Percentiles rank a stretch among this genome's conserved stretches.
phyloP scores from a whole-genome alignment of 2,329 filamentous ascomycete genomes.

The Bipolaris bicolor region DNA sequence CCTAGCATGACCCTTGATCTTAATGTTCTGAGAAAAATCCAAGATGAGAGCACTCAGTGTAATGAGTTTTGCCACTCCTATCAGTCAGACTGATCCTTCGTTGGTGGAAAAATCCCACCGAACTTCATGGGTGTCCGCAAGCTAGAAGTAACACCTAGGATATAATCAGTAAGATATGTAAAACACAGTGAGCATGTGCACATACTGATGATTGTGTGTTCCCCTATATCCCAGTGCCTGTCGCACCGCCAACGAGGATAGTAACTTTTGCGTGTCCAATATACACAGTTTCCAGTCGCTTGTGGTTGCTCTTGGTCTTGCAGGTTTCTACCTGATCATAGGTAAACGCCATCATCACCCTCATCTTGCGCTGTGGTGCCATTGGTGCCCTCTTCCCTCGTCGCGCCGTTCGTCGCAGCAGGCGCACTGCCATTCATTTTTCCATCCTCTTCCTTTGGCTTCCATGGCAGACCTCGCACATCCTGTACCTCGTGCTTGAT shows the following conservation, averaged over 20 bases:
- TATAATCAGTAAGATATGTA: too few relatives aligned
- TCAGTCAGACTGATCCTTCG: too few relatives aligned
- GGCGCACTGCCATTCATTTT: background rate
- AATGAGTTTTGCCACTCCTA: too few relatives aligned
- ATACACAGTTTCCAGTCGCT: background rate
- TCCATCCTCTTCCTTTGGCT: slow-evolving; percentile 34
- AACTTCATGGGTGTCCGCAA: background rate
- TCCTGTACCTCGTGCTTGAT: slow-evolving; percentile 70
- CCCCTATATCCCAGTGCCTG: background rate
- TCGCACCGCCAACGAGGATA: background rate
- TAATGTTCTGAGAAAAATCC: too few relatives aligned
- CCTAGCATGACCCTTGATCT: too few relatives aligned
- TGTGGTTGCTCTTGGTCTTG: background rate
- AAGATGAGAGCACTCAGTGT: too few relatives aligned
- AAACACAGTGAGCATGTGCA: too few relatives aligned
- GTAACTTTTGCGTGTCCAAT: background rate
- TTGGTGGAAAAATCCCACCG: too few relatives aligned
- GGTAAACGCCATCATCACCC: slow-evolving; percentile 8
- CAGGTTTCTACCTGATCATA: background rate
- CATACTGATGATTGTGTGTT: background rate
- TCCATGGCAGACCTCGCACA: slow-evolving; percentile 61
- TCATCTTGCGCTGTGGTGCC: background rate
- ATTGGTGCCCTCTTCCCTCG: background rate
- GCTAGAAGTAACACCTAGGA: background rate
- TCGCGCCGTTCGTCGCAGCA: background rate